Evolutionary conservation across 179 eudicot species (phyloP).

Genomic region (Amaranthus tricolor): DNA sequence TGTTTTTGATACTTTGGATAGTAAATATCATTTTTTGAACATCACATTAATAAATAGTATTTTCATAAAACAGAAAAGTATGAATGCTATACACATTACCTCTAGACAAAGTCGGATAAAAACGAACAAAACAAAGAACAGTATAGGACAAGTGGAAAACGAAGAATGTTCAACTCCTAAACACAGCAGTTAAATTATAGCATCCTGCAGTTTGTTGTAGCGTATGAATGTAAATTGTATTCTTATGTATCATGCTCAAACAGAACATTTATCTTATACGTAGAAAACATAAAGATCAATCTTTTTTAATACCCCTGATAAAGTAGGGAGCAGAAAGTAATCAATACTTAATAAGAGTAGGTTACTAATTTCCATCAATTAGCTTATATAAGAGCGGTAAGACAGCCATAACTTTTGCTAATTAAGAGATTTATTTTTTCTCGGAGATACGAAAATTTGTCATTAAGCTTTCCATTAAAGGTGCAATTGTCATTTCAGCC

Average conservation of each 20-base stretch:
- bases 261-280: not conserved
- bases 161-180: not conserved
- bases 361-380: conserved; percentile 20
- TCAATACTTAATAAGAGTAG: not conserved
- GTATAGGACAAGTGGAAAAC: not conserved
- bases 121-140: not conserved
- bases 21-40: too few species aligned
- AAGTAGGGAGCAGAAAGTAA: not conserved
- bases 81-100: not conserved
- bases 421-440: conserved; percentile 15
- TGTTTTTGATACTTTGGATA: too few species aligned
- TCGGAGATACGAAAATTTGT: conserved; percentile 7
- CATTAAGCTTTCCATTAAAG: conserved; percentile 13
- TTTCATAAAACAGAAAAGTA: not conserved
- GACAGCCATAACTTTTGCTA: conserved; percentile 32
- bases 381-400: conserved; percentile 15
- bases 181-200: not conserved
- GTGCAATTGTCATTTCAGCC: conserved; percentile 23
- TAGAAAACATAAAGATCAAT: not conserved
- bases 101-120: not conserved
- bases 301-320: not conserved
- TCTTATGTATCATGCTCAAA: not conserved
- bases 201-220: not conserved
- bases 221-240: not conserved
- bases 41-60: not conserved